Percentiles rank a stretch among this genome's conserved stretches.
Evolutionary conservation across 2,329 filamentous ascomycete species (phyloP).

Genomic region (Beauveria varroae): DNA sequence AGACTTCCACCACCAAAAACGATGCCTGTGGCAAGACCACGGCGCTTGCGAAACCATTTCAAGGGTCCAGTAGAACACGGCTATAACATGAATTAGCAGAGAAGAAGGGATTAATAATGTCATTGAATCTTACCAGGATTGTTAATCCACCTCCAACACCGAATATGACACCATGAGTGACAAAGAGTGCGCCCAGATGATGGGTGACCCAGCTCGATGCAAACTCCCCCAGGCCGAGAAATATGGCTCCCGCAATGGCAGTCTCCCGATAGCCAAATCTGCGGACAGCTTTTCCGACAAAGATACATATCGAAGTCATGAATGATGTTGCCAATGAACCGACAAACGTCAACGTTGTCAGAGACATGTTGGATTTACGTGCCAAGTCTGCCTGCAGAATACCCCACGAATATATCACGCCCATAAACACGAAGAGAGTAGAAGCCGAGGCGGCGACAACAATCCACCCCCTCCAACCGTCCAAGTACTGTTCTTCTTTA

Average conservation of each 20-base stretch:
- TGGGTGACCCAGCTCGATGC: slow-evolving; percentile 19
- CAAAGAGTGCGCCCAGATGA: slow-evolving; percentile 18
- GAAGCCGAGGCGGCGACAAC: slow-evolving; percentile 19
- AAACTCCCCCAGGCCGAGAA: slow-evolving; percentile 21
- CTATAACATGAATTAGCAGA: slow-evolving; percentile 2
- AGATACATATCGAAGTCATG: slow-evolving; percentile 20
- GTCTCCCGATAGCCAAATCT: slow-evolving; percentile 18
- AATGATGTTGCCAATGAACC: slow-evolving; percentile 22
- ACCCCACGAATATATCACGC: slow-evolving; percentile 23
- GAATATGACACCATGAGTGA: slow-evolving; percentile 21
- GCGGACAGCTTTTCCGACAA: slow-evolving; percentile 18
- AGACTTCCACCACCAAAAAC: slow-evolving; percentile 22
- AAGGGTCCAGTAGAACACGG: slow-evolving; percentile 21
- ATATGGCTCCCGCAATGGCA: slow-evolving; percentile 17
- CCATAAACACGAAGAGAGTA: slow-evolving; percentile 22
- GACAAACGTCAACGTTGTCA: slow-evolving; percentile 21
- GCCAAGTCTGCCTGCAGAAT: slow-evolving; percentile 20
- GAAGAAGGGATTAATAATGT: accelerated
- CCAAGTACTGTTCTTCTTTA: slow-evolving; percentile 2
- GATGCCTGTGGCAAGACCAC: slow-evolving; percentile 21
- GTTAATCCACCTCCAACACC: slow-evolving; percentile 21
- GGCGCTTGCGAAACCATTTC: slow-evolving; percentile 19
- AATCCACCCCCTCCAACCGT: slow-evolving; percentile 19
- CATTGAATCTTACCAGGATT: slow-evolving; percentile 16
- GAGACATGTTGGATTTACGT: slow-evolving; percentile 15